A percentile compares a stretch with the other conserved stretches of the same genome.
These are phyloP conservation scores for Camellia japonica DNA, from an alignment of 148 eudicot genomes.

Conservation along the genomic window DNA sequence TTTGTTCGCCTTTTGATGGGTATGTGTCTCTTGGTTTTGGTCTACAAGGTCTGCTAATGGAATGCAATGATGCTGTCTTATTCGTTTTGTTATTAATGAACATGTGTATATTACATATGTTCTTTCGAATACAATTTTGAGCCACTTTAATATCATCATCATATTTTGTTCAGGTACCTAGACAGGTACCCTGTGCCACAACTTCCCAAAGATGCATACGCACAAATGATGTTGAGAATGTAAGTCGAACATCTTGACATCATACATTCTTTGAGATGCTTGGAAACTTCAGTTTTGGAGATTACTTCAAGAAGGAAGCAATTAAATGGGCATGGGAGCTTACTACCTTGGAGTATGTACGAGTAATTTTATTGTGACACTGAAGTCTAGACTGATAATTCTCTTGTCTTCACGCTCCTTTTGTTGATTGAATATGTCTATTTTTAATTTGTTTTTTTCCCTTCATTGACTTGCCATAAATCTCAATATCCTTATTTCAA, in stretches of 20 bases:
- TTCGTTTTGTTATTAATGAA: neutral
- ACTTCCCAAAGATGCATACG: conserved; percentile 95
- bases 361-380: conserved; percentile 7
- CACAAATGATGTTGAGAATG: conserved; percentile 94
- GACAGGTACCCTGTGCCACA: conserved; percentile 81
- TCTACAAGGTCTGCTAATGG: neutral
- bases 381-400: neutral
- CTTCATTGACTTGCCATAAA: neutral
- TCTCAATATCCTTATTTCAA: neutral
- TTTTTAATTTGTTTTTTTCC: neutral
- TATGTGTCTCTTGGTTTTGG: neutral
- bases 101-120: neutral
- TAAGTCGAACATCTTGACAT: conserved; percentile 90
- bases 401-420: neutral
- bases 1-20: neutral
- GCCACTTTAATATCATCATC: too few relatives aligned
- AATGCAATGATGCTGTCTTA: neutral
- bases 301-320: conserved; percentile 95
- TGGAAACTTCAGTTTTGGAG: conserved; percentile 97
- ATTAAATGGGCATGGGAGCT: conserved; percentile 99
- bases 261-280: conserved; percentile 99
- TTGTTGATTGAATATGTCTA: neutral
- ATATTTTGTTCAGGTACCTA: conserved; percentile 56
- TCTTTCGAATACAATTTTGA: neutral
- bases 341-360: conserved; percentile 71